Base-by-base conservation (phyloP, 306 rosid genomes). In the Cyclanthera cordifolia region DNA sequence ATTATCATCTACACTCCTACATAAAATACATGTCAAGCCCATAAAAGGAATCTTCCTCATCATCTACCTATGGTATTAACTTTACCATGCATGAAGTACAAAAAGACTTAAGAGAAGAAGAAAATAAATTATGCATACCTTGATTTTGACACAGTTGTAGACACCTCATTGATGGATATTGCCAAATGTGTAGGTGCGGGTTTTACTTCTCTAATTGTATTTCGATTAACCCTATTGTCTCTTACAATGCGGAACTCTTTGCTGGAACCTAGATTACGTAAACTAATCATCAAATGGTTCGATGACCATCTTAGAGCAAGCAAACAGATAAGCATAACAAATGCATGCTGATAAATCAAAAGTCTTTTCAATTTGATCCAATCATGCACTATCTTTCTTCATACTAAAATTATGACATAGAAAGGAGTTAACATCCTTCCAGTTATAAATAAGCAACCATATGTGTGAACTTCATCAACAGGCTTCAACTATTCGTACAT, bases 231-330 rank as follows among this genome's bases (percentile, higher is more conserved):
- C 78, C 97, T 81, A 76, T 94, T 90, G 82, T 94, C 99, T 80
- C 91, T 88, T 74, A 90, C 97, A 75, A 94, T 85, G 52, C 97
- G 97, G 74, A 94, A 94, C 82, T 90, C 90, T 84, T 81, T 77
- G 81, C 86, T 85, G 74, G 73, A 69, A 72, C 85, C 97, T 94
- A 83, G 61, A 85, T 61, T 53, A 17, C 53, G 55, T 52, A 74
- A 49, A 72, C 75, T 72, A 45, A 73, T 17, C 24, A 84, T 37
- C 69, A 70, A 84, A 64, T 32, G 8, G 76, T 57, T 45, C 48
- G 28, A 69, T 20, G 30, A n/a, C 17, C 48, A 49, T 69, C 28
- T 28, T 32, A 50, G n/a, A 50, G 30, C 28, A 49, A 51, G 59
- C 10, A 49, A 50, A 27, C 47, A 27, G 27, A 49, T 37, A 37